These are phyloP conservation scores for Fraxinus excelsior DNA, from an alignment of 257 asterid genomes.

Conservation along the genomic window DNA sequence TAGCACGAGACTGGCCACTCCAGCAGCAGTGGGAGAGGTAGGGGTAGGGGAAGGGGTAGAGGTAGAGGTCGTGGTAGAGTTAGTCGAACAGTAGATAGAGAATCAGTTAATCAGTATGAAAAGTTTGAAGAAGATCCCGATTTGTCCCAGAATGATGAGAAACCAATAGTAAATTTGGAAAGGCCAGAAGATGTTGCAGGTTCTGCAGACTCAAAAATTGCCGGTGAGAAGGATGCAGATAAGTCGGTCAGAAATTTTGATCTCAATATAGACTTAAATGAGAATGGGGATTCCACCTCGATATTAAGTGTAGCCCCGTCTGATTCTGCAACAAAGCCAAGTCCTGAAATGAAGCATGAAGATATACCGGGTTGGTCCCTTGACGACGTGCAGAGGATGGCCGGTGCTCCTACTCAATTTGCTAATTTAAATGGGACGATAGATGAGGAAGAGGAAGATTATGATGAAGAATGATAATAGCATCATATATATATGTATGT, in stretches of 20 bases:
- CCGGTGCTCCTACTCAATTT: conserved; percentile 54
- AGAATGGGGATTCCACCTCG: conserved; percentile 42
- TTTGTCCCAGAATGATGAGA: conserved; percentile 36
- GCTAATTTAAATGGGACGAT: conserved; percentile 39
- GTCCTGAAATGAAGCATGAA: conserved; percentile 39
- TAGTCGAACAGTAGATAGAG: conserved; percentile 42
- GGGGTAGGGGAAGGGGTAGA: conserved; percentile 68
- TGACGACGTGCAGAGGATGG: conserved; percentile 55
- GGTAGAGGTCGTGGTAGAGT: conserved; percentile 69
- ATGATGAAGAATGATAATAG: conserved; percentile 56
- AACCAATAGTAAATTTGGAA: conserved; percentile 24
- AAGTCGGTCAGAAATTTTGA: conserved; percentile 52
- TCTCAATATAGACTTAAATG: conserved; percentile 60
- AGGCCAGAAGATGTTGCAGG: conserved; percentile 34
- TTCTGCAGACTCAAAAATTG: conserved; percentile 28
- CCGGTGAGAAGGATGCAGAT: conserved; percentile 32
- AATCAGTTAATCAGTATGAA: conserved; percentile 28
- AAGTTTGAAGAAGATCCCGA: conserved; percentile 44
- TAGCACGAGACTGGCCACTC: conserved; percentile 52
- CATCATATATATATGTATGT: conserved; percentile 7
- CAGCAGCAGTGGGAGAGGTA: conserved; percentile 62
- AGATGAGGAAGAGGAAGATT: conserved; percentile 73
- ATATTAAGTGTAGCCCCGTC: conserved; percentile 32
- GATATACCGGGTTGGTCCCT: conserved; percentile 69
- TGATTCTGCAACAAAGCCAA: conserved; percentile 28